Evolutionary conservation across 768 basidiomycete genomes (phyloP).

Genomic region (Cystofilobasidium capitatum): DNA sequence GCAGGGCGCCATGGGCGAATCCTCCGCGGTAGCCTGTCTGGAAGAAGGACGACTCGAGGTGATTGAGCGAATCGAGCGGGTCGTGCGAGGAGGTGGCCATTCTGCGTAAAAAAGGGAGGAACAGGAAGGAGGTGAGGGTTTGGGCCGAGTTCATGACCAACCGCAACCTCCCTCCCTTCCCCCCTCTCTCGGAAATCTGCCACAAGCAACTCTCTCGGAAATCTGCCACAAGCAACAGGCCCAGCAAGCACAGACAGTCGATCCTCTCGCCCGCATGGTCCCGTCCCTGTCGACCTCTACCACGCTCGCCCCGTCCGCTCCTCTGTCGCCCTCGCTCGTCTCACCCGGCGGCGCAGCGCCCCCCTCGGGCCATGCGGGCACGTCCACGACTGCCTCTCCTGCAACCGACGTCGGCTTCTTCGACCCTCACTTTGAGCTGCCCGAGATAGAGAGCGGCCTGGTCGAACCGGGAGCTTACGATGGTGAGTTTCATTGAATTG

Average conservation of each 20-base stretch:
- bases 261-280: neutral
- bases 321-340: neutral
- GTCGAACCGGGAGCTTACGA: neutral
- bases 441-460: neutral
- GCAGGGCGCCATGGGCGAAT: constrained; percentile 71
- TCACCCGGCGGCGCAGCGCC: neutral
- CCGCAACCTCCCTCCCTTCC: neutral
- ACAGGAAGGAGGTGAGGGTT: too few species aligned
- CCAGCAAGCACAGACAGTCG: neutral
- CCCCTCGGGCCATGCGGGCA: neutral
- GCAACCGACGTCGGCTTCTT: neutral
- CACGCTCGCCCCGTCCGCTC: neutral
- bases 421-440: constrained; percentile 2
- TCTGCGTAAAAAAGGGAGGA: too few species aligned
- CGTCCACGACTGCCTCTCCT: neutral
- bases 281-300: neutral
- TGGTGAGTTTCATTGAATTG: neutral
- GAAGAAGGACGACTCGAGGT: constrained; percentile 56
- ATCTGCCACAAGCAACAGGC: too few species aligned
- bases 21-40: constrained; percentile 67
- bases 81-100: constrained; percentile 7
- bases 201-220: neutral
- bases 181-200: neutral
- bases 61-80: constrained; percentile 20
- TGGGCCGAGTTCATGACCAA: neutral